phyloP scores from a whole-genome alignment of 2,329 filamentous ascomycete species.

The Geosmithia putterillii region DNA sequence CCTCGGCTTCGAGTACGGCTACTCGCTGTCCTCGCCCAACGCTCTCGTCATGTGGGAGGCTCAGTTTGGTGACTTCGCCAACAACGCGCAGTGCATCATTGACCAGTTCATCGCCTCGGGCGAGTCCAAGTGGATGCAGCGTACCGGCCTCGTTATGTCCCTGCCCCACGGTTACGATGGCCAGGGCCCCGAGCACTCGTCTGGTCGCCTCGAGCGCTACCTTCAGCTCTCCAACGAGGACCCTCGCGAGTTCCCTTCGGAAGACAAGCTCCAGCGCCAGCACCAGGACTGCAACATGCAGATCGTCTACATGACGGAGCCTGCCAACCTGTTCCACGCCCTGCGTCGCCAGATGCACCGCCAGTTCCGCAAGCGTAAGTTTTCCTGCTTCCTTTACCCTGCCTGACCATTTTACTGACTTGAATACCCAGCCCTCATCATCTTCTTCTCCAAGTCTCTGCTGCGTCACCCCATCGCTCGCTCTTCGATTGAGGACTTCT shows the following conservation, averaged over 20 bases:
- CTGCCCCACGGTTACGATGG: slow-evolving; percentile 97
- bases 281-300: slow-evolving; percentile 99
- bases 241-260: slow-evolving; percentile 77
- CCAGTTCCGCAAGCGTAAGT: slow-evolving; percentile 97
- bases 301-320: slow-evolving; percentile 93
- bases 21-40: slow-evolving; percentile 92
- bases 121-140: slow-evolving; percentile 97
- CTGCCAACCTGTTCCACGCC: slow-evolving; percentile 91
- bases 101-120: slow-evolving; percentile 98
- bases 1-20: slow-evolving; percentile 96
- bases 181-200: slow-evolving; percentile 96
- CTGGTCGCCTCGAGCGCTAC: slow-evolving; percentile 92
- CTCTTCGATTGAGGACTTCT: slow-evolving; percentile 83
- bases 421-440: slow-evolving; percentile 56
- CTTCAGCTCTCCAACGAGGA: slow-evolving; percentile 97
- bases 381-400: background rate
- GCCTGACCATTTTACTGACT: background rate
- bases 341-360: slow-evolving; percentile 96
- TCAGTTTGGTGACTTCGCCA: slow-evolving; percentile 98
- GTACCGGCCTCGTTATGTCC: slow-evolving; percentile 91
- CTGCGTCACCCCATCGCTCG: slow-evolving; percentile 89
- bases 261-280: slow-evolving; percentile 86
- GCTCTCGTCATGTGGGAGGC: slow-evolving; percentile 99
- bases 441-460: slow-evolving; percentile 97
- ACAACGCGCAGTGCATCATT: slow-evolving; percentile 98